These are phyloP conservation scores for Orobanche coerulescens DNA, from an alignment of 257 asterid species.

Conservation along the genomic window DNA sequence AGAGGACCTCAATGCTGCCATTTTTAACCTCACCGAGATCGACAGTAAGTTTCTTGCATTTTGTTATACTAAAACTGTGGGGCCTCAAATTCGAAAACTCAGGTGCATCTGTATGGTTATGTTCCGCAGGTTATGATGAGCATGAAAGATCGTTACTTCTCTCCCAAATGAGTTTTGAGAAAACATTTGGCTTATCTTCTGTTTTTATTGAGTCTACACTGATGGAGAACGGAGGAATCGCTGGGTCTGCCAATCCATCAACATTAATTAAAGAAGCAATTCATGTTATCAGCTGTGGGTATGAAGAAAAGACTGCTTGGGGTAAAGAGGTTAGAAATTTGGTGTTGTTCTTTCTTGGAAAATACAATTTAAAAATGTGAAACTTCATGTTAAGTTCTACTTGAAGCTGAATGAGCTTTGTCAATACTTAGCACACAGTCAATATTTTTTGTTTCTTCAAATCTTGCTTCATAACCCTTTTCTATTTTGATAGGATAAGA, in stretches of 20 bases:
- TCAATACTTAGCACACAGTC: too few relatives aligned
- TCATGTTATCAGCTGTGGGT: conserved; percentile 91
- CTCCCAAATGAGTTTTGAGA: conserved; percentile 95
- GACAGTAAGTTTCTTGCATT: conserved; percentile 53
- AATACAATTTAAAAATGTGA: background rate
- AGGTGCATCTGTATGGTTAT: conserved; percentile 11
- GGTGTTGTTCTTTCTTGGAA: background rate
- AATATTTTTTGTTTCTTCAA: too few relatives aligned
- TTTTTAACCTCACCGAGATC: conserved; percentile 85
- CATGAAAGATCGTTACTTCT: conserved; percentile 85
- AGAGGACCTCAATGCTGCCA: conserved; percentile 92
- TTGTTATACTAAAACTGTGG: background rate
- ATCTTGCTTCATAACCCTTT: background rate
- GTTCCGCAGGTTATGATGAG: conserved; percentile 66
- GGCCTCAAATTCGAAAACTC: background rate
- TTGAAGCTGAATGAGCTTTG: too few relatives aligned
- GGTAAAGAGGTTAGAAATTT: conserved; percentile 78
- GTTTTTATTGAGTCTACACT: conserved; percentile 91
- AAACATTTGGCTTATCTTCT: conserved; percentile 80
- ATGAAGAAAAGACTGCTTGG: conserved; percentile 98
- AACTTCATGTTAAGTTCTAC: too few relatives aligned
- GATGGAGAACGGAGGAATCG: conserved; percentile 86
- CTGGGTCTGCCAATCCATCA: conserved; percentile 76
- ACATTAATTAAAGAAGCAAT: conserved; percentile 84
- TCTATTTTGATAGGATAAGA: too few relatives aligned